Conservation (phyloP, 257 asterid species). For the Misopates orontium region DNA sequence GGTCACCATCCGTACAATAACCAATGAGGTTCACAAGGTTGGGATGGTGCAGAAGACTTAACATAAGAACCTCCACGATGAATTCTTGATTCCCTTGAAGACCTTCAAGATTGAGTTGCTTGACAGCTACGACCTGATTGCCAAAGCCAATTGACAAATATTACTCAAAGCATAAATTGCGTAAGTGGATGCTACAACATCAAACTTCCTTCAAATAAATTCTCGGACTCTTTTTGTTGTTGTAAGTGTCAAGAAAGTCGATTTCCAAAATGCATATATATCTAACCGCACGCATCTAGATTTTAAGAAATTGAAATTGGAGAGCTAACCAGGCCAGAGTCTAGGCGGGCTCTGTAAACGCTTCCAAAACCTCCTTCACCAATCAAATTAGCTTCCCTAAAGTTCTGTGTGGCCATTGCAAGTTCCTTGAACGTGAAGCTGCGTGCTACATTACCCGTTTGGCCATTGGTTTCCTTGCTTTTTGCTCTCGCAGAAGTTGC, state of each 20-base stretch:
- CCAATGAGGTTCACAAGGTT: constrained; percentile 86
- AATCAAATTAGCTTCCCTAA: constrained; percentile 65
- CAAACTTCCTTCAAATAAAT: neutral
- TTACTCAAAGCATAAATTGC: constrained; percentile 12
- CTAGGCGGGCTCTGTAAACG: constrained; percentile 73
- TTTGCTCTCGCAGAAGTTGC: constrained; percentile 38
- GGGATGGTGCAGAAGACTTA: constrained; percentile 78
- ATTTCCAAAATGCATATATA: constrained; percentile 4
- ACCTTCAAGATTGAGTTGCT: constrained; percentile 84
- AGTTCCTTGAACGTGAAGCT: constrained; percentile 82
- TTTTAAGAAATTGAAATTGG: neutral
- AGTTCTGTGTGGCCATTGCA: constrained; percentile 70
- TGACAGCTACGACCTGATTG: constrained; percentile 72
- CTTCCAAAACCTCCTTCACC: constrained; percentile 94
- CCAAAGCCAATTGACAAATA: constrained; percentile 10
- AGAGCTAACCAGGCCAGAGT: constrained; percentile 54
- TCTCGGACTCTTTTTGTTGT: neutral
- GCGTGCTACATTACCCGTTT: constrained; percentile 53
- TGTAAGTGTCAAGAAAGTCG: neutral
- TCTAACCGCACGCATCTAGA: neutral
- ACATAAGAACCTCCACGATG: constrained; percentile 86
- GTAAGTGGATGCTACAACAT: constrained; percentile 13
- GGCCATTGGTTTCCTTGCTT: constrained; percentile 33
- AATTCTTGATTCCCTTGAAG: constrained; percentile 91
- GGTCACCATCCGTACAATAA: constrained; percentile 90